Conservation (phyloP, 106 monocot genomes). For the Iris macrosiphon region DNA sequence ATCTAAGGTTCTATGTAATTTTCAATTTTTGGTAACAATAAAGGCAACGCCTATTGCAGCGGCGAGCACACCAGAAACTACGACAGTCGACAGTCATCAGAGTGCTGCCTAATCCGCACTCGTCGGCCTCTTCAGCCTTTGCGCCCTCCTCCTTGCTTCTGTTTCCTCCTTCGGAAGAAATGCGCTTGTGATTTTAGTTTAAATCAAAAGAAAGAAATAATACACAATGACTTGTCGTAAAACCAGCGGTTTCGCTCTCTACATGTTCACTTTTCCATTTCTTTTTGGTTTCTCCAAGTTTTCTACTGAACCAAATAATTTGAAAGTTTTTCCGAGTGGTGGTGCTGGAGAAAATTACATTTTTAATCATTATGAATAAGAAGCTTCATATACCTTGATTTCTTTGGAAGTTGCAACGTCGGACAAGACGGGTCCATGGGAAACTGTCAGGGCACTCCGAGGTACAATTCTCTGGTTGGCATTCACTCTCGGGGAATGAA, state of each 20-base stretch:
- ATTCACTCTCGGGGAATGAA: conserved; percentile 19
- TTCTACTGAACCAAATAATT: too few relatives aligned
- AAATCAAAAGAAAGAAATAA: background rate
- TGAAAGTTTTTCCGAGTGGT: too few relatives aligned
- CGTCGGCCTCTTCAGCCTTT: conserved; percentile 1
- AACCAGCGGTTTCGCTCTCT: background rate
- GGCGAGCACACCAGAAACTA: conserved; percentile 16
- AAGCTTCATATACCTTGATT: conserved; percentile 8
- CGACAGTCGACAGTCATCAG: conserved; percentile 15
- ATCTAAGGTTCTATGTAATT: too few relatives aligned
- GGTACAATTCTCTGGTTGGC: conserved; percentile 20
- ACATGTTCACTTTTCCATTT: too few relatives aligned
- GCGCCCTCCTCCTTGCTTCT: conserved; percentile 10
- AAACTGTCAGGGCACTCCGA: conserved; percentile 23
- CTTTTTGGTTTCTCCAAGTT: too few relatives aligned
- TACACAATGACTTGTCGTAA: background rate
- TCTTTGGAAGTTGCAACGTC: conserved; percentile 17
- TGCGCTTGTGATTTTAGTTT: background rate
- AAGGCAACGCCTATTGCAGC: conserved; percentile 24
- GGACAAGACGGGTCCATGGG: conserved; percentile 32
- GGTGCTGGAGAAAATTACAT: too few relatives aligned
- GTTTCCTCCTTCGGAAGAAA: conserved; percentile 5
- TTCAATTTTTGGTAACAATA: conserved; percentile 24
- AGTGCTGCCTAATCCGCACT: conserved; percentile 1
- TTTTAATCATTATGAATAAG: too few relatives aligned